Conservation (phyloP, 495 filamentous ascomycete genomes). For the Neurospora sp. region DNA sequence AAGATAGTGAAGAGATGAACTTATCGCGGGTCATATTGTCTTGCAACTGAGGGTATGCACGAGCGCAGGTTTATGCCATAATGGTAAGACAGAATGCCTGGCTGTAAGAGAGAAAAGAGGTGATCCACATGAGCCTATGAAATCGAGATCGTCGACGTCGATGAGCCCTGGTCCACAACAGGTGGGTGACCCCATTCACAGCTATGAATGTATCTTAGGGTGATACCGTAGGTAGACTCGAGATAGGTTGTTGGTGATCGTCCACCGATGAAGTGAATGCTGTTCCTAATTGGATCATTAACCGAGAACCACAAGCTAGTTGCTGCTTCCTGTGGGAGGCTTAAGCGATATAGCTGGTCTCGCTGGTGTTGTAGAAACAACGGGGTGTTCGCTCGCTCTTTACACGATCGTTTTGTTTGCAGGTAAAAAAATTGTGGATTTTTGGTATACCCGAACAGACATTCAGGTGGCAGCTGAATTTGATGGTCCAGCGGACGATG, state of each 20-base stretch:
- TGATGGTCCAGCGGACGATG: not conserved
- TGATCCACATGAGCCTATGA: not conserved
- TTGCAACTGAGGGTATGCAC: not conserved
- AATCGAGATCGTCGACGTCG: not conserved
- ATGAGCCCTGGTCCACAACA: not conserved
- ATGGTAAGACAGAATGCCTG: not conserved
- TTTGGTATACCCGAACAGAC: not conserved
- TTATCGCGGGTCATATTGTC: not conserved
- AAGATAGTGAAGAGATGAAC: not conserved
- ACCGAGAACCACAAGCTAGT: not conserved
- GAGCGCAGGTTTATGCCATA: not conserved
- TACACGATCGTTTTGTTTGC: not conserved
- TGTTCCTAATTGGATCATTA: not conserved
- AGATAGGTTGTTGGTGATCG: not conserved
- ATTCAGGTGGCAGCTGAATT: not conserved
- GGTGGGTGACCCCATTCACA: not conserved
- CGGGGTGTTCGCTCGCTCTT: not conserved
- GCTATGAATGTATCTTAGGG: not conserved
- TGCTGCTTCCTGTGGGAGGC: not conserved
- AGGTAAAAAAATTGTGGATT: not conserved
- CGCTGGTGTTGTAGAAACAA: not conserved
- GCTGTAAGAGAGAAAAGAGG: not conserved
- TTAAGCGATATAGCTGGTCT: not conserved
- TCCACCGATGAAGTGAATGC: not conserved
- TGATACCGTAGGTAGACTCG: not conserved